A percentile compares a stretch with the other conserved stretches of the same genome.
Evolutionary conservation across 2,329 filamentous ascomycete genomes (phyloP).

Genomic region (Parafenestella ontariensis): DNA sequence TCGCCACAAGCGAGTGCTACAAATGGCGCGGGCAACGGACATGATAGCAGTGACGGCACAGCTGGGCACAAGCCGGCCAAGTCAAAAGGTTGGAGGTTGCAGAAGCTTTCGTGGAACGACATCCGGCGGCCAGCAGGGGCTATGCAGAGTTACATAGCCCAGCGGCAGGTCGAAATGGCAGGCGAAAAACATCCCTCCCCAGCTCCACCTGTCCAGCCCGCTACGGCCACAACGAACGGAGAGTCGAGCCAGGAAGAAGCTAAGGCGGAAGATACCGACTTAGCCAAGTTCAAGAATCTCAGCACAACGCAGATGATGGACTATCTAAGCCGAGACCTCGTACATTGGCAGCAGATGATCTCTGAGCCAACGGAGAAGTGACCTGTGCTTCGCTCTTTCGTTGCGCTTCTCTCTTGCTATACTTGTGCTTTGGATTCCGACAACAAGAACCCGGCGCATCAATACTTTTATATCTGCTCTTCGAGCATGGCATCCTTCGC

Average conservation of each 20-base stretch:
- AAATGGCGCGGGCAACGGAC: slow-evolving; percentile 45
- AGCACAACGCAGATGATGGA: slow-evolving; percentile 92
- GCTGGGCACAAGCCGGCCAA: slow-evolving; percentile 66
- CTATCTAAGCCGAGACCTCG: slow-evolving; percentile 76
- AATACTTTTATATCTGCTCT: background rate
- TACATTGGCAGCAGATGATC: slow-evolving; percentile 77
- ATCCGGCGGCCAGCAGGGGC: slow-evolving; percentile 84
- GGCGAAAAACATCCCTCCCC: slow-evolving; percentile 55
- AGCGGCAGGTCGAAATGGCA: slow-evolving; percentile 87
- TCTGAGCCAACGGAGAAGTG: slow-evolving; percentile 40
- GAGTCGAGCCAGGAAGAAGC: slow-evolving; percentile 23
- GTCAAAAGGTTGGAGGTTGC: slow-evolving; percentile 60
- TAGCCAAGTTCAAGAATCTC: slow-evolving; percentile 70
- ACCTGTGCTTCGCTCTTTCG: background rate
- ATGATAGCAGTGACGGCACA: slow-evolving; percentile 64
- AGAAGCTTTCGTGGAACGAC: slow-evolving; percentile 79
- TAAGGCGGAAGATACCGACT: slow-evolving; percentile 53
- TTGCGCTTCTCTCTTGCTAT: background rate
- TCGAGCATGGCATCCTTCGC: background rate
- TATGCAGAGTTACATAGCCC: slow-evolving; percentile 88
- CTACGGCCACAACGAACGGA: slow-evolving; percentile 31
- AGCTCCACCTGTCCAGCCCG: slow-evolving; percentile 34
- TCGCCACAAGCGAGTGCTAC: slow-evolving; percentile 42
- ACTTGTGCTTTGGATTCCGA: background rate
- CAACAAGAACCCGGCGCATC: slow-evolving; percentile 9